Percentiles rank a stretch among this genome's conserved stretches.
phyloP scores from a whole-genome alignment of 2,329 filamentous ascomycete species.

The Hypoxylon sp. region DNA sequence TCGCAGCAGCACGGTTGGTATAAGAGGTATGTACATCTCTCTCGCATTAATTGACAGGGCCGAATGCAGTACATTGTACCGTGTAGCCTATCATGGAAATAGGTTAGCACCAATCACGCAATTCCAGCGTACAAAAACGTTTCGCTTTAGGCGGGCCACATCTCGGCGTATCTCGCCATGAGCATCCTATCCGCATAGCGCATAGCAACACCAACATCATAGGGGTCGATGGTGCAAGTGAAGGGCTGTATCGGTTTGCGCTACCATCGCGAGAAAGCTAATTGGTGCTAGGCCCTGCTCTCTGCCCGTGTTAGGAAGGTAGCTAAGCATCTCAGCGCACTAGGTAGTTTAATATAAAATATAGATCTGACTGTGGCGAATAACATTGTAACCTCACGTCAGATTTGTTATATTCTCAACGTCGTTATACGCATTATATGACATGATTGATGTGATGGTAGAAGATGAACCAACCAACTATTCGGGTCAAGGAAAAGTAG shows the following conservation, averaged over 20 bases:
- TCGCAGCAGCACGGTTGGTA: background rate
- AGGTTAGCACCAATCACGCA: slow-evolving; percentile 42
- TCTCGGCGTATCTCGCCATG: slow-evolving; percentile 25
- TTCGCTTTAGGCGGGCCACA: slow-evolving; percentile 15
- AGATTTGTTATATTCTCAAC: background rate
- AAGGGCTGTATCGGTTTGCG: slow-evolving; percentile 6
- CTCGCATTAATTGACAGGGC: slow-evolving; percentile 4
- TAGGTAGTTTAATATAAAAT: slow-evolving; percentile 4
- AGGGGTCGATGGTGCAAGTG: slow-evolving; percentile 10
- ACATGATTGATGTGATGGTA: slow-evolving; percentile 20
- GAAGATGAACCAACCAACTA: background rate
- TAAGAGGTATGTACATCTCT: slow-evolving; percentile 6
- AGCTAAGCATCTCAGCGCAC: slow-evolving; percentile 5
- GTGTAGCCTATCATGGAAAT: slow-evolving; percentile 26
- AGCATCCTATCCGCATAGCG: background rate
- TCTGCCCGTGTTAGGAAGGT: slow-evolving; percentile 24
- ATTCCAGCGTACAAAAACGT: slow-evolving; percentile 38
- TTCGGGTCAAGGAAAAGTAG: background rate
- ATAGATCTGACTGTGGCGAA: background rate
- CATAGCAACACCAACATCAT: background rate
- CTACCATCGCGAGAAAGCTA: slow-evolving; percentile 7
- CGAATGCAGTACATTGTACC: slow-evolving; percentile 13
- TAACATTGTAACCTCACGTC: background rate
- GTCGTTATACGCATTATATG: slow-evolving; percentile 9
- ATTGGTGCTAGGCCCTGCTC: background rate